Evolutionary conservation across 2,329 filamentous ascomycete genomes (phyloP), one percentile per base, ranked within the genome.

Genomic region (Aspergillus tamarii): DNA sequence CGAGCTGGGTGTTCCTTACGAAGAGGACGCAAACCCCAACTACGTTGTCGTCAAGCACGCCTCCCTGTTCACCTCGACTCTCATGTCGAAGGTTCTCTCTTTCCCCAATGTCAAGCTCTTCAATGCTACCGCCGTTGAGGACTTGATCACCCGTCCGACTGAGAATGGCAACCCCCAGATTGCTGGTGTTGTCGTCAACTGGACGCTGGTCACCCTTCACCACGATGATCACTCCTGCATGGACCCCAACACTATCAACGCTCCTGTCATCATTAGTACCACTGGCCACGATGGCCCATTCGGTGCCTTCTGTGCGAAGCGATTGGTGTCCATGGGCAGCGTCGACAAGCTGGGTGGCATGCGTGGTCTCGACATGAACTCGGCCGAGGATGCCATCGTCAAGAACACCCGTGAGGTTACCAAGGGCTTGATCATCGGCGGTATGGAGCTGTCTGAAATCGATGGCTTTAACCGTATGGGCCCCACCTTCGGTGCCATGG

Each of bases 241-340:
- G 93, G 94, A 97, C 78, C 93, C 93, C 70, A 96, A 95, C 87
- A 97, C 93, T 73, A 96, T 97, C 86, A 97, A 96, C 76, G 92
- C 93, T 0, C 93, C 93, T 1, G 80, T 97, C 64, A 84, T 97
- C 74, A 91, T 97, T 82, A 93, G 89, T 63, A 97, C 93, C 28
- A 97, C 93, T 0, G 94, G 93, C 57, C 93, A 97, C 73, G 93
- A 97, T 69, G 94, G 87, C 54, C 93, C 93, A 19, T 96, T 96
- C 76, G 94, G 93, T 54, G 93, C 93, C 57, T 97, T 97, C 84
- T 91, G 83, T 69, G 93, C 92, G 77, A 97, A 97, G 87, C 88
- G 93, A 56, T 89, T 97, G 46, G 93, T 96, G 55, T 91, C 89
- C 78, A 96, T 97, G 93, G 86, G 90, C 78, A 87, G 88, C 69